Base-by-base conservation (phyloP, 192 early-diverging fungal genomes). In the Coemansia sp. region DNA sequence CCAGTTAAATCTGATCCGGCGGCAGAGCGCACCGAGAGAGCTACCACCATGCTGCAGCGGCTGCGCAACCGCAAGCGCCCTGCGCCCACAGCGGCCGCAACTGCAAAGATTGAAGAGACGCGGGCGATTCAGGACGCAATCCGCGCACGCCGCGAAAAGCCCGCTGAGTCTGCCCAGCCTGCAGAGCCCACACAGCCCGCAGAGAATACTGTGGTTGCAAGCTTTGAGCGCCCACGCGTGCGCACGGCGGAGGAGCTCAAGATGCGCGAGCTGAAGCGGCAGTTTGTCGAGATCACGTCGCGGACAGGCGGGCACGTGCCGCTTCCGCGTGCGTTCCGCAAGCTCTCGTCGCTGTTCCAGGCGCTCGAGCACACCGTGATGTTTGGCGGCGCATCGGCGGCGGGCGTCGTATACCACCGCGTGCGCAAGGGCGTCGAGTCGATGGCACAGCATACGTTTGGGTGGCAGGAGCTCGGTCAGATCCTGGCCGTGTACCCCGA, bases 401-500 rank as follows among this genome's bases (percentile, higher is more conserved):
- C 32, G 33, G 32, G 65, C 43, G 73, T 74, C 6, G 59, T 81
- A 1, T 81, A 77, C 60, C 82, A 87, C 60, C 69, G 69, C 35
- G 49, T 82, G 21, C 65, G 74, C 28, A 79, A 79, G 61, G 58
- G 77, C 18, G 83, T 87, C 18, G 81, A 84, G 59, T 65, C 79
- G 29, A 78, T 81, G 65, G 72, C 72, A 6, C 58, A 69, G 49
- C 68, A 79, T 44, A 81, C 79, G 5, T 87, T 87, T 67, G 72
- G 72, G 27, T 62, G 81, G 62, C 19, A 32, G 12, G 67, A 82
- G 49, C 61, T 87, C 45, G 82, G 69, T 19, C 82, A 85, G 62
- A 82, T 87, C 29, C 54, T 77, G 2, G 65, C 77, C 1, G 53
- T 87, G 1, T 84, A 68, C 40, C 83, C 83, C 5, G 80, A 80